Base-by-base conservation (phyloP, 306 rosid genomes). In the Rubus parviflorus region DNA sequence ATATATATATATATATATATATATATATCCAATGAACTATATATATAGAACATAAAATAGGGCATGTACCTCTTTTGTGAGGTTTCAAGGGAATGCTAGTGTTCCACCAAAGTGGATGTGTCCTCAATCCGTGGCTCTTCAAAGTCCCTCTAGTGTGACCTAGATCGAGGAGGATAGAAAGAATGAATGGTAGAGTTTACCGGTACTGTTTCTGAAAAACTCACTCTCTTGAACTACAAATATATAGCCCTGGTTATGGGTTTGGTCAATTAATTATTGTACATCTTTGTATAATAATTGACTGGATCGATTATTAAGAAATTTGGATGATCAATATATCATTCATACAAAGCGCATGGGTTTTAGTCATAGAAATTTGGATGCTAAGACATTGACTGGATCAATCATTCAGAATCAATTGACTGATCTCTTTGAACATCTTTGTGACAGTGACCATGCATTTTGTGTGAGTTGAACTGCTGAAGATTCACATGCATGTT, bases 391-490 rank as follows among this genome's bases (percentile, higher is more conserved):
- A 25, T 61, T 30, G 67, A 30, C 67, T 23, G 67, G 25, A 30
- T 30, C 2, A 30, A 30, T 30, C 35, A 0, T 30, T 30, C 67
- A 14, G n/a, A 30, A 14, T 13, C 12, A 14, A 30, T 61, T 13
- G 19, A 57, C 3, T 58, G 41, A 5, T 30, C 67, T 14, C 67
- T 61, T 61, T 61, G 42, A 61, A 61, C 67, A 23, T 40, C 4
- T 60, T 25, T 60, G n/a, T 61, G 67, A 61, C 42, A 61, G 40
- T 61, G 41, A 61, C 67, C 67, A 30, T 30, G 67, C 67, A 14
- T 42, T 38, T 61, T 61, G 67, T 30, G 67, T 61, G 67, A 61
- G 42, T 6, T 30, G 35, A 30, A 30, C 35, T 30, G 35, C 35
- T 30, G 35, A 30, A 30, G 35, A 30, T 30, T 30, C 35, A 30